These are phyloP conservation scores for Diaporthe vaccinii DNA, from an alignment of 2,329 filamentous ascomycete species.

Conservation along the genomic window DNA sequence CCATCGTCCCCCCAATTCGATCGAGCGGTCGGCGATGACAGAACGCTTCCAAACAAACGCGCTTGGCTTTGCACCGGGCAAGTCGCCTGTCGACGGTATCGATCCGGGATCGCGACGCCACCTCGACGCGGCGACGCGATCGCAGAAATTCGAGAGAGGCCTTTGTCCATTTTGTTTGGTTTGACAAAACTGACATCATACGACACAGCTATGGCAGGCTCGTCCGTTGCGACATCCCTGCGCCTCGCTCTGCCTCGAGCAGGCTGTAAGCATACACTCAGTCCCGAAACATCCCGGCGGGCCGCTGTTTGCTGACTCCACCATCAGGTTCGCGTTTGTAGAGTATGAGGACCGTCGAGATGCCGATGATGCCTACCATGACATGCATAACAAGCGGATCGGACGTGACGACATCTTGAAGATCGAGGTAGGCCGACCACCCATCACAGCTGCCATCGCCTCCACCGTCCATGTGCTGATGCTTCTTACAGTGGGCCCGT, in stretches of 20 bases:
- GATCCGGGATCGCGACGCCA: conserved; percentile 43
- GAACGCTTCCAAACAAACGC: conserved; percentile 43
- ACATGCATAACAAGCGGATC: conserved; percentile 99
- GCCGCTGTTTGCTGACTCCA: conserved; percentile 33
- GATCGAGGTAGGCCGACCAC: conserved; percentile 82
- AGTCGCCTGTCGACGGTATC: conserved; percentile 52
- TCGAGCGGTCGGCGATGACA: conserved; percentile 61
- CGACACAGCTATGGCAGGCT: conserved; percentile 89
- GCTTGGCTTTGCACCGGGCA: conserved; percentile 51
- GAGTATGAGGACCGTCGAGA: conserved; percentile 99
- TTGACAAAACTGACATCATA: conserved; percentile 63
- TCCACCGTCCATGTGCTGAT: conserved; percentile 38
- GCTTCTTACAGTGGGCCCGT: conserved; percentile 85
- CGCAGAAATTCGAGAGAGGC: conserved; percentile 45
- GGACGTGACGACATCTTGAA: conserved; percentile 95
- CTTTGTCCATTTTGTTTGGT: conserved; percentile 45
- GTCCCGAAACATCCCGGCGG: conserved; percentile 1
- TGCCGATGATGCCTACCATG: conserved; percentile 98
- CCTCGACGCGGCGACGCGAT: conserved; percentile 48
- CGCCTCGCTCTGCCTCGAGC: conserved; percentile 91
- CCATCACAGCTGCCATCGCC: conserved; percentile 36
- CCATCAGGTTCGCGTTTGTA: conserved; percentile 89
- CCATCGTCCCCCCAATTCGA: conserved; percentile 56
- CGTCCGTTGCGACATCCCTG: conserved; percentile 98
- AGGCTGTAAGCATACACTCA: conserved; percentile 81